Conservation (phyloP, 2,329 filamentous ascomycete species). For the Chaetomiaceae sp. region DNA sequence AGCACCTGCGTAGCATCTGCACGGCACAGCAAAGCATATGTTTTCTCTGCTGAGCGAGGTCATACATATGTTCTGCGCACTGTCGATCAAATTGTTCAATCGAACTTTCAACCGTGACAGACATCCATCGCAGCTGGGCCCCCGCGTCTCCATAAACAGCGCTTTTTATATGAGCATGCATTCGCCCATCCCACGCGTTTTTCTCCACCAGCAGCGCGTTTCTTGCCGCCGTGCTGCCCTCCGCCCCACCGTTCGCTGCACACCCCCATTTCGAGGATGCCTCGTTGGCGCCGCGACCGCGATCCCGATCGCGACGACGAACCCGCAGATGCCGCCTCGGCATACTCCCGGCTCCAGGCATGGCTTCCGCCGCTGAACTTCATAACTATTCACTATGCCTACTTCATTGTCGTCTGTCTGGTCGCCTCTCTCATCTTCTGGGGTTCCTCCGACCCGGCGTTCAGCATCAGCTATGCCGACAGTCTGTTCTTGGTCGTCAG, state of each 20-base stretch:
- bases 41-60: too few relatives aligned
- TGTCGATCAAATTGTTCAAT: too few relatives aligned
- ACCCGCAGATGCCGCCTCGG: constrained; percentile 5
- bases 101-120: too few relatives aligned
- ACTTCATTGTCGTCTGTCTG: constrained; percentile 53
- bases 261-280: constrained; percentile 8
- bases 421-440: constrained; percentile 56
- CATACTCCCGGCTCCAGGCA: constrained; percentile 1
- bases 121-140: too few relatives aligned
- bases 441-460: constrained; percentile 43
- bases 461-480: constrained; percentile 54
- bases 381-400: constrained; percentile 59
- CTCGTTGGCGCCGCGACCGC: constrained; percentile 12
- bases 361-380: constrained; percentile 40
- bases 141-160: too few relatives aligned
- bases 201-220: background rate
- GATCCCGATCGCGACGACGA: constrained; percentile 10
- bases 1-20: too few relatives aligned
- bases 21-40: too few relatives aligned
- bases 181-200: background rate
- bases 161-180: background rate
- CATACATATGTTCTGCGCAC: too few relatives aligned
- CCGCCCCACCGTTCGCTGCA: background rate
- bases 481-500: constrained; percentile 58
- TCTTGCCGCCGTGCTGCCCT: background rate